Percentiles rank a stretch among this genome's conserved stretches.
Conservation (phyloP, 2,329 filamentous ascomycete species). For the Scedosporium dehoogii region DNA sequence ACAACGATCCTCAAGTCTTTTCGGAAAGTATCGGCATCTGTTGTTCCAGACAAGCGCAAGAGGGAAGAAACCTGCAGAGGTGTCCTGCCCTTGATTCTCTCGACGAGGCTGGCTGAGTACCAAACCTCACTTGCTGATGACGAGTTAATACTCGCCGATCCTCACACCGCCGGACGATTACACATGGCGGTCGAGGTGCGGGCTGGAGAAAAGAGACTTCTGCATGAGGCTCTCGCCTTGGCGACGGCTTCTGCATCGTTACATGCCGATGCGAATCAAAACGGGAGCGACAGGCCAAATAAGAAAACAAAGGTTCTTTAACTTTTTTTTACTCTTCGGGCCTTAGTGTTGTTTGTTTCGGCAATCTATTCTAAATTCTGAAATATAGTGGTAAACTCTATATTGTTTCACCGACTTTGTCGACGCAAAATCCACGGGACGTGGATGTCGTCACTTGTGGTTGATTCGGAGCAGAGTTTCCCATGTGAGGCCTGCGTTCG, state of each 20-base stretch:
- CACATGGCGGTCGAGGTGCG: constrained; percentile 59
- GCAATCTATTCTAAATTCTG: not conserved
- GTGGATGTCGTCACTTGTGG: too few relatives aligned
- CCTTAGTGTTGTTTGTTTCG: not conserved
- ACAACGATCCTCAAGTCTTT: constrained; percentile 38
- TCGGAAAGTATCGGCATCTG: constrained; percentile 30
- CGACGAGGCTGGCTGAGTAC: constrained; percentile 29
- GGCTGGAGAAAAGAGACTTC: constrained; percentile 60
- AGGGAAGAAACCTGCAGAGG: constrained; percentile 35
- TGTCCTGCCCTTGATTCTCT: constrained; percentile 28
- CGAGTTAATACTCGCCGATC: constrained; percentile 27
- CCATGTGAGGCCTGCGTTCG: too few relatives aligned
- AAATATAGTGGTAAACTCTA: too few relatives aligned
- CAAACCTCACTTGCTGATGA: constrained; percentile 26
- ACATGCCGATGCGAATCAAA: constrained; percentile 11
- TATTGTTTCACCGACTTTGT: too few relatives aligned
- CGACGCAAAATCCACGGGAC: too few relatives aligned
- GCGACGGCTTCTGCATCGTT: constrained; percentile 17
- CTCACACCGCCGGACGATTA: constrained; percentile 21
- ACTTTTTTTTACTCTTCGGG: not conserved
- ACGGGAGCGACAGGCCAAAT: constrained; percentile 17
- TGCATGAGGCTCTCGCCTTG: constrained; percentile 40
- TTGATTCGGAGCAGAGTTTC: too few relatives aligned
- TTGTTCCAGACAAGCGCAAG: constrained; percentile 37
- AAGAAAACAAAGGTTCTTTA: constrained; percentile 19